Percentiles rank a stretch among this genome's conserved stretches.
Conservation (phyloP, 108 stramenopile genomes). For the Pseudonitzschia multiseries region DNA sequence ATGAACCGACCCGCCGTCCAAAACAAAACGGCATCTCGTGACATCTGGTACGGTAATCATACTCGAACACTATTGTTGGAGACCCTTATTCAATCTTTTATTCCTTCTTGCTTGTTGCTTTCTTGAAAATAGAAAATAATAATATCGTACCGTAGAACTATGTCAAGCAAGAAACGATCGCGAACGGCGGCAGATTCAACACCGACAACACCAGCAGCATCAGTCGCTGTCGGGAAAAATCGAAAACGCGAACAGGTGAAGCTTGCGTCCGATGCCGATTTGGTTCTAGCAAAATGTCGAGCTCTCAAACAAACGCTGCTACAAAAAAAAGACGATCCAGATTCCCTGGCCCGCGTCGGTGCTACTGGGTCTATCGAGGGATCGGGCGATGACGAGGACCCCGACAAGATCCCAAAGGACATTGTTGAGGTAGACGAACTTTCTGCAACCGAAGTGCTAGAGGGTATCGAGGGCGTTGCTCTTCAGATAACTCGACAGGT, state of each 20-base stretch:
- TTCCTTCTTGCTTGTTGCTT: too few species aligned
- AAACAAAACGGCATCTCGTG: too few species aligned
- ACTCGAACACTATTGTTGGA: too few species aligned
- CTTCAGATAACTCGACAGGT: conserved; percentile 66
- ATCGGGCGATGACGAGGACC: conserved; percentile 14
- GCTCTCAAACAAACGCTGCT: conserved; percentile 50
- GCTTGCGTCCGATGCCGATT: conserved; percentile 70
- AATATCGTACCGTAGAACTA: background rate
- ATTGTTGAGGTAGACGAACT: conserved; percentile 83
- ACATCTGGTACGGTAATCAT: too few species aligned
- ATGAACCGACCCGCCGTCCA: too few species aligned
- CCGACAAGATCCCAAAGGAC: conserved; percentile 33
- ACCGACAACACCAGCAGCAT: background rate
- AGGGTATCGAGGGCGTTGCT: conserved; percentile 81
- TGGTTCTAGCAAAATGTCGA: conserved; percentile 69
- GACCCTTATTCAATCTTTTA: too few species aligned
- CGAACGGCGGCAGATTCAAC: background rate
- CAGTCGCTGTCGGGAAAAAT: background rate
- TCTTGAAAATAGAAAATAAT: too few species aligned
- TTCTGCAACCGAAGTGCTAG: conserved; percentile 65
- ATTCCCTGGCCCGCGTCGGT: conserved; percentile 20
- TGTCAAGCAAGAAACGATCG: conserved; percentile 22
- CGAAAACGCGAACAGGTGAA: conserved; percentile 29
- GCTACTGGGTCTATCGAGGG: conserved; percentile 1
- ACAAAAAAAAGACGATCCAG: conserved; percentile 21